phyloP scores from a whole-genome alignment of 768 basidiomycete species.

The Lepiota brunneoincarnata region DNA sequence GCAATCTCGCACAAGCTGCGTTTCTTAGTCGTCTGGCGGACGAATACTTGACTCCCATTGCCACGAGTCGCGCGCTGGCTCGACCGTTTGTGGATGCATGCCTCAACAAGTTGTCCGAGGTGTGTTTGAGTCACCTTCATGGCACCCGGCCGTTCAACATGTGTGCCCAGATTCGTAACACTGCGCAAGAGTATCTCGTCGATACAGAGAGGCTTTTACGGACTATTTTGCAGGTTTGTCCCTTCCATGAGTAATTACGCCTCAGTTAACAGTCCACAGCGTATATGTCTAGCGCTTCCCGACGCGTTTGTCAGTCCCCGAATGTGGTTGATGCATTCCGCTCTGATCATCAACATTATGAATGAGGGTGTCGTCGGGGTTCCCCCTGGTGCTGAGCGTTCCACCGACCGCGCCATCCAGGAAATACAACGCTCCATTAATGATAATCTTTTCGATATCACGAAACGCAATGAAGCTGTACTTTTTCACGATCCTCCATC shows the following conservation, averaged over 20 bases:
- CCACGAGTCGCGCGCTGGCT: slow-evolving; percentile 62
- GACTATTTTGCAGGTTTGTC: slow-evolving; percentile 57
- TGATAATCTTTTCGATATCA: slow-evolving; percentile 67
- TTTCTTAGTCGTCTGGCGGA: slow-evolving; percentile 76
- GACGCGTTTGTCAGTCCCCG: slow-evolving; percentile 75
- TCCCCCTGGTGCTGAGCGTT: slow-evolving; percentile 14
- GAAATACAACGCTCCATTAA: slow-evolving; percentile 48
- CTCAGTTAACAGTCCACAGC: slow-evolving; percentile 33
- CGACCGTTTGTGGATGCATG: slow-evolving; percentile 74
- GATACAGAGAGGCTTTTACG: slow-evolving; percentile 53
- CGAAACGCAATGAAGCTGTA: slow-evolving; percentile 78
- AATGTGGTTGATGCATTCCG: slow-evolving; percentile 56
- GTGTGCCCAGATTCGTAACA: slow-evolving; percentile 45
- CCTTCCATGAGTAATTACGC: neutral
- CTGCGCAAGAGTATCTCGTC: slow-evolving; percentile 53
- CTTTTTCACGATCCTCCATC: slow-evolving; percentile 66
- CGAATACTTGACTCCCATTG: slow-evolving; percentile 74
- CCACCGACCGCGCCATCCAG: slow-evolving; percentile 28
- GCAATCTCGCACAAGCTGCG: slow-evolving; percentile 79
- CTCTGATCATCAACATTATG: slow-evolving; percentile 46
- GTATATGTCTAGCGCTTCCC: slow-evolving; percentile 65
- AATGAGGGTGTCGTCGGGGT: slow-evolving; percentile 31
- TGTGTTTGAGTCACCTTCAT: slow-evolving; percentile 18
- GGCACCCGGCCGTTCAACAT: neutral
- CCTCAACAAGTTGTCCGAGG: slow-evolving; percentile 65